Base-by-base conservation (phyloP, 768 basidiomycete genomes). In the Tulasnella sp. region DNA sequence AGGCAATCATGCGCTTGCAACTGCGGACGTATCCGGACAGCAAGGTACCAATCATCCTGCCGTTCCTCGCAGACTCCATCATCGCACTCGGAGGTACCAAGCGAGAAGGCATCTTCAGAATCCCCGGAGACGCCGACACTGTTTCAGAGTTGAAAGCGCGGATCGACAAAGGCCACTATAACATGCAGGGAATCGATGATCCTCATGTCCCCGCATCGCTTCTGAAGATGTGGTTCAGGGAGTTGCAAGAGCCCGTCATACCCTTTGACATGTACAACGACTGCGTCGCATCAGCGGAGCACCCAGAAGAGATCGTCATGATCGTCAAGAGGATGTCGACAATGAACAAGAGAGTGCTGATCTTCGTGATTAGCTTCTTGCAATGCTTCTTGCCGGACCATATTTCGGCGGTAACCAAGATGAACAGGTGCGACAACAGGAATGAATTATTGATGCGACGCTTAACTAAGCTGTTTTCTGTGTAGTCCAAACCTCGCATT, bases 221-320 rank as follows among this genome's bases (percentile, higher is more conserved):
- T 42, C 78, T 94, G 71, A 96, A 97, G 72, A 77, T 93, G 5
- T 97, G 92, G 92, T 75, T 96, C 19, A 80, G 93, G 46, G 93
- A 97, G 69, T 79, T 97, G 22, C 80, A 84, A 64, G 88, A 92
- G 62, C 93, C 93, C n/a, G 78, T 96, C 45, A 80, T 97, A 12
- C 93, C 93, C 5, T 81, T 87, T 61, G 86, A 90, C 70, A 73
- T 90, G 74, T 97, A 94, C 75, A 90, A 94, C 67, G 87, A 91
- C 65, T 92, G 90, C 65, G 80, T 94, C 54, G 76, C 78, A 34
- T 77, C 75, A 55, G 59, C 61, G 2, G 74, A 79, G 42, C 80
- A 87, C 43, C 79, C 85, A 0, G 73, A 78, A 10, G 80, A 81
- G 4, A 87, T 87, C 66, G 76, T 92, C 52, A 77, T 76, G 44